phyloP scores from a whole-genome alignment of 2,329 filamentous ascomycete species.

The Paramyrothecium sp. region DNA sequence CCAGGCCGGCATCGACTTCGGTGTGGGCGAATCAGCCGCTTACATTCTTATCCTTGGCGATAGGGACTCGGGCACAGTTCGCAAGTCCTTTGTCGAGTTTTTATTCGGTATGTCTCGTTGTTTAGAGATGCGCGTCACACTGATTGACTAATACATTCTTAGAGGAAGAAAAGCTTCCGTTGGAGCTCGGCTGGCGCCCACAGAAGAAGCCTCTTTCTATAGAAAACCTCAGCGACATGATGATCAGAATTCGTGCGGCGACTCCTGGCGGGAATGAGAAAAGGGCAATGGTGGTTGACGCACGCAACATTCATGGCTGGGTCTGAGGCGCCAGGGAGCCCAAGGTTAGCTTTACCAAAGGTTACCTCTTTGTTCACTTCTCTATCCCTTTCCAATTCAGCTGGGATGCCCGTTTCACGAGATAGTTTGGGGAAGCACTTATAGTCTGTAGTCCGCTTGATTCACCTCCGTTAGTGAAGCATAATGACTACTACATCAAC shows the following conservation, averaged over 20 bases:
- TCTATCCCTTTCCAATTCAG: no score
- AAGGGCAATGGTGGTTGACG: background rate
- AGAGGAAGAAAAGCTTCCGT: background rate
- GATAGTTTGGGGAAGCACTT: no score
- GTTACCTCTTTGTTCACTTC: no score
- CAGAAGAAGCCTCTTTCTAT: background rate
- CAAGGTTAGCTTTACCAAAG: no score
- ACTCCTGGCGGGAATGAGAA: background rate
- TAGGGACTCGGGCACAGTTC: background rate
- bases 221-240: background rate
- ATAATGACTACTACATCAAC: no score
- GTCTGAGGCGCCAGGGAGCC: no score
- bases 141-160: background rate
- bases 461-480: no score
- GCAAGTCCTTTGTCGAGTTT: background rate
- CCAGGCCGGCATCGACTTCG: constrained; percentile 38
- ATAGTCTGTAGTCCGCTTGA: no score
- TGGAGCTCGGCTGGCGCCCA: background rate
- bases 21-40: constrained; percentile 48
- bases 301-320: no score
- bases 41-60: constrained; percentile 50
- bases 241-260: background rate
- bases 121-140: background rate
- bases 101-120: background rate
- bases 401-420: no score